These are phyloP conservation scores for Lichtheimia corymbifera DNA, from an alignment of 371 early-diverging fungal species.

Conservation along the genomic window DNA sequence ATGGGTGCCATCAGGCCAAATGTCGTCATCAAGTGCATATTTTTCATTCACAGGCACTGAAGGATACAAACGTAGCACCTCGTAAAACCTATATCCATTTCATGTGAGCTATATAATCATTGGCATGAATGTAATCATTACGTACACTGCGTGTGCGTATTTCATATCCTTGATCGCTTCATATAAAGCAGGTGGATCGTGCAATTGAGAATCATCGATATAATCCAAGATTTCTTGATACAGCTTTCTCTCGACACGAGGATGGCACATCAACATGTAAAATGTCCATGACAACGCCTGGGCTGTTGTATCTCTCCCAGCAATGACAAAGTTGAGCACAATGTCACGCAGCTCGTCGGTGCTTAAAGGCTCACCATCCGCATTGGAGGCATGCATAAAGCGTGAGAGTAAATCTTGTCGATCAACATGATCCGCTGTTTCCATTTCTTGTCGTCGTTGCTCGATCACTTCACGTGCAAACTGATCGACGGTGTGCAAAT, in stretches of 20 bases:
- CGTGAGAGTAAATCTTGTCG: conserved; percentile 57
- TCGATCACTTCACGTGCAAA: conserved; percentile 52
- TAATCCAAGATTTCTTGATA: conserved; percentile 53
- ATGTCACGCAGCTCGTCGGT: conserved; percentile 61
- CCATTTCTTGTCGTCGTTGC: conserved; percentile 31
- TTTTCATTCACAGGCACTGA: conserved; percentile 73
- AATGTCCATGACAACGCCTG: conserved; percentile 73
- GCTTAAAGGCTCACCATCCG: conserved; percentile 47
- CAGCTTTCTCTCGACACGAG: conserved; percentile 53
- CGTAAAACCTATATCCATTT: conserved; percentile 34
- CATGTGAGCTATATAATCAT: background rate
- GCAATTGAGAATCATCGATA: conserved; percentile 33
- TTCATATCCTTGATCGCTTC: conserved; percentile 51
- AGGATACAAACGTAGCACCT: conserved; percentile 72
- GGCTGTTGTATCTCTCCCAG: conserved; percentile 70
- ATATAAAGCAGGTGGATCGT: conserved; percentile 37
- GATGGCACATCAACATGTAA: conserved; percentile 52
- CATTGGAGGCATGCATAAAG: conserved; percentile 60
- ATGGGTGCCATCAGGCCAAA: conserved; percentile 68
- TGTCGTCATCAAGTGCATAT: conserved; percentile 62
- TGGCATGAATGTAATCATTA: conserved; percentile 1
- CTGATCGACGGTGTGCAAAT: conserved; percentile 41
- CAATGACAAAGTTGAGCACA: conserved; percentile 72
- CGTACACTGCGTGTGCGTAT: conserved; percentile 62
- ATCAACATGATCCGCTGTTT: conserved; percentile 14